Percentiles rank a stretch among this genome's conserved stretches.
These are phyloP conservation scores for Gossypium mustelinum DNA, from an alignment of 345 rosid genomes.

Conservation along the genomic window DNA sequence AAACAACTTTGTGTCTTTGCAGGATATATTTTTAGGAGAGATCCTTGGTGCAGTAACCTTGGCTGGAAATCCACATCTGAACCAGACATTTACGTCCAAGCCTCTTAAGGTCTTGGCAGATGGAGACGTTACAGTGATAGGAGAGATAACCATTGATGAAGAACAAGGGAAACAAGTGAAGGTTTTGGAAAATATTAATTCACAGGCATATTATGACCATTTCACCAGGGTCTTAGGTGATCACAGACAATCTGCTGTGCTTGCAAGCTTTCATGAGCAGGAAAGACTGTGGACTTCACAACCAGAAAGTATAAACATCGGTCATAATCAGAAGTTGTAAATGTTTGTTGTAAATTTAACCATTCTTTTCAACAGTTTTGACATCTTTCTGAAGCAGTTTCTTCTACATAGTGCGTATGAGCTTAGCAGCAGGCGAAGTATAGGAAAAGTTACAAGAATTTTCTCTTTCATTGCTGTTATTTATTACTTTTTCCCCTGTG, in stretches of 20 bases:
- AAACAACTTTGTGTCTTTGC: slow-evolving; percentile 17
- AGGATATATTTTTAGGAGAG: slow-evolving; percentile 85
- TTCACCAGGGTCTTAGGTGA: slow-evolving; percentile 11
- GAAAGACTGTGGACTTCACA: slow-evolving; percentile 8
- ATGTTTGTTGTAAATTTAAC: neutral
- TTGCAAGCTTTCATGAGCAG: slow-evolving; percentile 26
- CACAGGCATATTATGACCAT: slow-evolving; percentile 14
- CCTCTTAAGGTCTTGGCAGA: slow-evolving; percentile 21
- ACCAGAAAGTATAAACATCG: neutral
- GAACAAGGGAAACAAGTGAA: slow-evolving; percentile 24
- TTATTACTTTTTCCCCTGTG: no score
- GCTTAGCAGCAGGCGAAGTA: neutral
- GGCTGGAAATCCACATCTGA: slow-evolving; percentile 11
- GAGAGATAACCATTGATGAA: slow-evolving; percentile 18
- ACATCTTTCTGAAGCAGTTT: neutral
- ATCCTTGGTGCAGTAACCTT: slow-evolving; percentile 57
- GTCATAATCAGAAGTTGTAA: neutral
- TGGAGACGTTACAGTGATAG: slow-evolving; percentile 14
- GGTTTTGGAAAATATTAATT: slow-evolving; percentile 22
- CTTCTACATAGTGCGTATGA: neutral
- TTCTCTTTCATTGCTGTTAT: no score
- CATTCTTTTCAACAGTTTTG: neutral
- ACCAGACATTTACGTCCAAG: slow-evolving; percentile 9
- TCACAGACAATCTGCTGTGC: slow-evolving; percentile 21
- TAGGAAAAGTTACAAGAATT: neutral